Evolutionary conservation across 371 early-diverging fungal genomes (phyloP).

Genomic region (Quaeritorhiza haematococci): DNA sequence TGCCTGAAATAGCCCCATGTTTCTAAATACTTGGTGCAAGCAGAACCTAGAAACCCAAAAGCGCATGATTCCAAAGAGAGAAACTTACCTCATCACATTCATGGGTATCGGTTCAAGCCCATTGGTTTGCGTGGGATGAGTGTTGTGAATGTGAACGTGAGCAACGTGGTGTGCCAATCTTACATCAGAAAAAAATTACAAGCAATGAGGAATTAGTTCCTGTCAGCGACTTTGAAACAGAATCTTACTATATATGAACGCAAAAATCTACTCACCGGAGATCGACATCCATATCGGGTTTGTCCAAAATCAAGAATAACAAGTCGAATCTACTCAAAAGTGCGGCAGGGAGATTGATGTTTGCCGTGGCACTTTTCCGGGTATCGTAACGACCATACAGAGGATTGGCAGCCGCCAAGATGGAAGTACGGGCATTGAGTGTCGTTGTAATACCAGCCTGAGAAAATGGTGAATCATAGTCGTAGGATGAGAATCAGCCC

Average conservation of each 20-base stretch:
- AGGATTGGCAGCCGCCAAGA: constrained; percentile 99
- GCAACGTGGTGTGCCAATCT: constrained; percentile 86
- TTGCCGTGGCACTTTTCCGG: constrained; percentile 26
- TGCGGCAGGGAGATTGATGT: constrained; percentile 95
- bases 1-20: constrained; percentile 62
- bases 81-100: constrained; percentile 56
- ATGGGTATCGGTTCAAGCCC: constrained; percentile 65
- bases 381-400: constrained; percentile 92
- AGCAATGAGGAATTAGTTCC: background rate
- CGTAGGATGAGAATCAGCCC: constrained; percentile 73
- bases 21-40: no score
- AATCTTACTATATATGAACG: no score
- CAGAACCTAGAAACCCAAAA: no score
- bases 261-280: no score
- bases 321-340: constrained; percentile 96
- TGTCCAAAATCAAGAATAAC: constrained; percentile 95
- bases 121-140: constrained; percentile 54
- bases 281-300: no score
- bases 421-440: constrained; percentile 92
- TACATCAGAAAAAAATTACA: constrained; percentile 67
- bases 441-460: constrained; percentile 96
- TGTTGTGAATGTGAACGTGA: constrained; percentile 81
- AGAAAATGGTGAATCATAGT: background rate
- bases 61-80: no score
- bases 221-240: no score